Evolutionary conservation across 768 basidiomycete species (phyloP).

Genomic region (Strobilomyces echinocephalus): DNA sequence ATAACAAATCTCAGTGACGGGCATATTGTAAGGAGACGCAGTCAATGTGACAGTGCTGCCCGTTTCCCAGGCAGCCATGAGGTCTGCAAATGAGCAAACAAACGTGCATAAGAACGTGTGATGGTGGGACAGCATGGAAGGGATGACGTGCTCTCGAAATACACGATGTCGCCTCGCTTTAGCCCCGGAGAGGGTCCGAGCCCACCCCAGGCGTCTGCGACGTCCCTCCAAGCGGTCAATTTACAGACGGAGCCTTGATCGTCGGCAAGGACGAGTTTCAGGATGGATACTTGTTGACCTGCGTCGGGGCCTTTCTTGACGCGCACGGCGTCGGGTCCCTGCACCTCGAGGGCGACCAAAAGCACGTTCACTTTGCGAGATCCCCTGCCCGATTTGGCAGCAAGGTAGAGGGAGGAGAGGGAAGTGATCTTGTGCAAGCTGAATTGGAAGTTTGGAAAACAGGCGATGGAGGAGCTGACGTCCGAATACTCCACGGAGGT

Average conservation of each 20-base stretch:
- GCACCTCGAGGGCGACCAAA: slow-evolving; percentile 67
- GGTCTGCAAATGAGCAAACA: slow-evolving; percentile 37
- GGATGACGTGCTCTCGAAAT: slow-evolving; percentile 57
- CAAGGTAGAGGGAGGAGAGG: slow-evolving; percentile 37
- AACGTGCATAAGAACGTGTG: slow-evolving; percentile 19
- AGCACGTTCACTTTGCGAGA: slow-evolving; percentile 54
- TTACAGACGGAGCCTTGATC: slow-evolving; percentile 65
- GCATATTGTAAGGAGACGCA: slow-evolving; percentile 65
- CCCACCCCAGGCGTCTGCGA: slow-evolving; percentile 68
- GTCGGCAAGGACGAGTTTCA: slow-evolving; percentile 71
- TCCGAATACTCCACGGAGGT: slow-evolving; percentile 56
- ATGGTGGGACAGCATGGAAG: slow-evolving; percentile 3
- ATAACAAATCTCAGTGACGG: slow-evolving; percentile 66
- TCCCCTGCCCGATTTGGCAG: slow-evolving; percentile 30
- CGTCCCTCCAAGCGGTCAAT: slow-evolving; percentile 74
- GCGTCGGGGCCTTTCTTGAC: slow-evolving; percentile 67
- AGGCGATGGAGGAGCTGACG: slow-evolving; percentile 60
- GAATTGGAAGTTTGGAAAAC: slow-evolving; percentile 74
- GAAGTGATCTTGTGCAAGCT: slow-evolving; percentile 55
- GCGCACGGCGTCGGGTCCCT: slow-evolving; percentile 65
- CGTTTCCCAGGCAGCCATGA: slow-evolving; percentile 45
- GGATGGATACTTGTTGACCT: slow-evolving; percentile 61
- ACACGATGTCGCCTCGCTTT: slow-evolving; percentile 68
- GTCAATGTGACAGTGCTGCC: slow-evolving; percentile 47
- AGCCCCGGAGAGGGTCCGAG: slow-evolving; percentile 37